Evolutionary conservation across 2,329 filamentous ascomycete species (phyloP).

Genomic region (Apiospora arundinis): DNA sequence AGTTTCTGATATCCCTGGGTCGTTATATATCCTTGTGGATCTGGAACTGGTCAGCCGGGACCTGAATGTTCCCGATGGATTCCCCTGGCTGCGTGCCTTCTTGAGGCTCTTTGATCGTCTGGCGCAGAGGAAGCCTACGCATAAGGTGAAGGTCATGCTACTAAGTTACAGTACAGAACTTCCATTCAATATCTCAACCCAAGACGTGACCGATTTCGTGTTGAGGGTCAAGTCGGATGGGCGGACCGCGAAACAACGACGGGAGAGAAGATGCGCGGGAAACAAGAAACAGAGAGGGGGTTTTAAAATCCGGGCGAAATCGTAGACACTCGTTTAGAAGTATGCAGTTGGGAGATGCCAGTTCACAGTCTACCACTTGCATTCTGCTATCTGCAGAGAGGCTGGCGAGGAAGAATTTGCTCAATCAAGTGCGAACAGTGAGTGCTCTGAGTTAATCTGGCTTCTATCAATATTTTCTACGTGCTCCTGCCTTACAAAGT

Average conservation of each 20-base stretch:
- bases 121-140: neutral
- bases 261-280: neutral
- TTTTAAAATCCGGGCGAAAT: neutral
- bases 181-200: neutral
- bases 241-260: neutral
- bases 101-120: neutral
- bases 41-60: neutral
- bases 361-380: too few relatives aligned
- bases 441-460: too few relatives aligned
- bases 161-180: neutral
- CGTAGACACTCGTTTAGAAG: too few relatives aligned
- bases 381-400: too few relatives aligned
- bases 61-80: neutral
- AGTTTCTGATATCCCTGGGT: neutral
- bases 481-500: too few relatives aligned
- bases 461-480: too few relatives aligned
- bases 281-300: neutral
- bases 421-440: too few relatives aligned
- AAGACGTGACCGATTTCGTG: neutral
- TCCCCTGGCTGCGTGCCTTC: neutral
- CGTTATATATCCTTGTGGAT: neutral
- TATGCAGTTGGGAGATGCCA: too few relatives aligned
- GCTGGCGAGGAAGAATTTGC: too few relatives aligned
- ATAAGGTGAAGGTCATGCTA: neutral
- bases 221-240: neutral